Evolutionary conservation across 2,329 filamentous ascomycete genomes (phyloP).

Genomic region (Monosporascus sp.): DNA sequence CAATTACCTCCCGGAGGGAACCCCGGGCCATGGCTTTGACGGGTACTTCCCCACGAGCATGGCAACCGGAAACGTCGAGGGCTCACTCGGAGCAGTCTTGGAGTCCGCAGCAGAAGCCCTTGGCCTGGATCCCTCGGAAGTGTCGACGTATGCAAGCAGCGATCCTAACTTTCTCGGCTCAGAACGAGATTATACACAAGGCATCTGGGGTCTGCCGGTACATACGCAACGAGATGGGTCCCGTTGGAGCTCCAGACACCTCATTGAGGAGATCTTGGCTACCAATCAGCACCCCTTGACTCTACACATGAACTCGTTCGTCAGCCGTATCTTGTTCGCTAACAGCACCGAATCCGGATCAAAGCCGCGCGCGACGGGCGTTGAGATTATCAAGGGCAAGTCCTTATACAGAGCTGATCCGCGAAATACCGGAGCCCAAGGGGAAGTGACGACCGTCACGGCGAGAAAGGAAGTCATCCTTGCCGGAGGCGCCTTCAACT

Average conservation of each 20-base stretch:
- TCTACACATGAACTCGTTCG: constrained; percentile 14
- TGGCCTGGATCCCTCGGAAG: constrained; percentile 3
- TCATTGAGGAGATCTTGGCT: constrained; percentile 40
- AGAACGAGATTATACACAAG: constrained; percentile 8
- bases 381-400: constrained; percentile 18
- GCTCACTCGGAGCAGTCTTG: neutral
- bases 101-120: neutral
- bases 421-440: constrained; percentile 19
- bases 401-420: constrained; percentile 25
- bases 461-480: constrained; percentile 41
- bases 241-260: constrained; percentile 42
- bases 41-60: constrained; percentile 11
- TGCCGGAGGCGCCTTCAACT: constrained; percentile 42
- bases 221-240: constrained; percentile 7
- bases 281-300: constrained; percentile 38
- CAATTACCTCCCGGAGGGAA: constrained; percentile 13
- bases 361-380: constrained; percentile 9
- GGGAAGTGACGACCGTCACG: constrained; percentile 16
- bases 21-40: constrained; percentile 13
- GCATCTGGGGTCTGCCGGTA: constrained; percentile 12
- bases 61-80: neutral
- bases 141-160: constrained; percentile 6
- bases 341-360: neutral
- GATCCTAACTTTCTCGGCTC: constrained; percentile 11
- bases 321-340: constrained; percentile 13